These are phyloP conservation scores for Phytophthora tentaculata DNA, from an alignment of 352 stramenopile species.

Conservation along the genomic window DNA sequence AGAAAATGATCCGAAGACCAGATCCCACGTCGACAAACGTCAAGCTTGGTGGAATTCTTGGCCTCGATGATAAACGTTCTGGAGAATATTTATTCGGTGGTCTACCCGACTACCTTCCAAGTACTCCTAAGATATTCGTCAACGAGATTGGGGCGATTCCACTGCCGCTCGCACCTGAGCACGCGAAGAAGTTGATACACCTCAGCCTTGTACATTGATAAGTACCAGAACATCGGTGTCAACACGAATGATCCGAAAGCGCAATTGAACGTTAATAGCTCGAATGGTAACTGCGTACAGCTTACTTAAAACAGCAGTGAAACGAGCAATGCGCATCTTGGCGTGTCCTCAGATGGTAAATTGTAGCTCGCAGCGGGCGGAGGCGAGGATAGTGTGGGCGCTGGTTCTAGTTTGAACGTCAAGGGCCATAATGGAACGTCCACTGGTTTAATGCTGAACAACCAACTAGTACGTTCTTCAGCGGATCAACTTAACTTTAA, in stretches of 20 bases:
- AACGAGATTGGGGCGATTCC: neutral
- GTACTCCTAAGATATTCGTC: neutral
- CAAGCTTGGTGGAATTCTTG: neutral
- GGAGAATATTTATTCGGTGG: neutral
- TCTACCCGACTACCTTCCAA: neutral
- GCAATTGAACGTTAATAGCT: neutral
- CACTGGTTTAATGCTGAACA: neutral
- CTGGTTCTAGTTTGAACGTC: neutral
- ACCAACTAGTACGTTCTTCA: conserved; percentile 4
- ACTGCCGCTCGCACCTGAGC: neutral
- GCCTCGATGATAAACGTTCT: neutral
- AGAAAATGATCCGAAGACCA: neutral
- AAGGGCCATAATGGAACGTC: neutral
- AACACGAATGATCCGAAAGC: neutral
- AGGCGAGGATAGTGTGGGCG: neutral
- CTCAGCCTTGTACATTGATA: too few species aligned
- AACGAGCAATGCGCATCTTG: conserved; percentile 1
- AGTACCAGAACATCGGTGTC: too few species aligned
- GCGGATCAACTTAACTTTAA: conserved; percentile 5
- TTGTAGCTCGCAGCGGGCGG: neutral
- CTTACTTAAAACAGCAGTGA: neutral
- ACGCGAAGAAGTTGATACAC: neutral
- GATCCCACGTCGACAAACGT: neutral
- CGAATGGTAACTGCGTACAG: neutral
- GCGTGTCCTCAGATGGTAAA: conserved; percentile 1